Percentiles rank a stretch among this genome's conserved stretches.
Conservation (phyloP, 2,329 filamentous ascomycete species). For the Colletotrichum sidae region DNA sequence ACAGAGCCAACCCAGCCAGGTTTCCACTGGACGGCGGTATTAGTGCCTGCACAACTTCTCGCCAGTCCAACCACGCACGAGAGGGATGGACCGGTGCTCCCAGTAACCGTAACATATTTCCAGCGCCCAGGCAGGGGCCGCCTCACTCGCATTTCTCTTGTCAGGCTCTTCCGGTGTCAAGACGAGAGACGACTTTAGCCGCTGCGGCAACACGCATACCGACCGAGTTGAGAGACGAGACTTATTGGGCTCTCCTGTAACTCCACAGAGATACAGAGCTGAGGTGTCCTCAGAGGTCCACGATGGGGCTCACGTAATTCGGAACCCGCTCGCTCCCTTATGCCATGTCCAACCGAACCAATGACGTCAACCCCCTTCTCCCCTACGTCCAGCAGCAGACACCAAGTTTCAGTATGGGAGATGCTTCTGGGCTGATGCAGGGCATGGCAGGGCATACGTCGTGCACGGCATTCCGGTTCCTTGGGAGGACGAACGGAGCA, state of each 20-base stretch:
- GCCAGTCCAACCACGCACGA: conserved; percentile 18
- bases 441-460: background rate
- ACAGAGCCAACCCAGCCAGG: too few relatives aligned
- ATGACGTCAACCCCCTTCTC: conserved; percentile 21
- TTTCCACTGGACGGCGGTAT: too few relatives aligned
- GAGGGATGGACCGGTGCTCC: conserved; percentile 3
- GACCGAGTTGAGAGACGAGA: too few relatives aligned
- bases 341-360: conserved; percentile 11
- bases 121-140: conserved; percentile 21
- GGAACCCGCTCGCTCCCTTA: background rate
- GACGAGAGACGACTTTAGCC: background rate
- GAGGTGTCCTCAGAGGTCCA: background rate
- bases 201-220: background rate
- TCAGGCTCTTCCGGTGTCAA: too few relatives aligned
- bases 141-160: conserved; percentile 24
- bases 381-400: background rate
- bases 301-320: conserved; percentile 19
- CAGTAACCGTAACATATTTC: conserved; percentile 3
- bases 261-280: too few relatives aligned
- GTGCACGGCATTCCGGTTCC: conserved; percentile 30
- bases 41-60: background rate
- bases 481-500: conserved; percentile 9
- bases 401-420: conserved; percentile 23
- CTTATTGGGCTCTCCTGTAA: too few relatives aligned
- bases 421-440: conserved; percentile 25